Evolutionary conservation across 441 rosid genomes (phyloP), one percentile per base, ranked within the genome.

Genomic region (Pelargonium cotyledonis): DNA sequence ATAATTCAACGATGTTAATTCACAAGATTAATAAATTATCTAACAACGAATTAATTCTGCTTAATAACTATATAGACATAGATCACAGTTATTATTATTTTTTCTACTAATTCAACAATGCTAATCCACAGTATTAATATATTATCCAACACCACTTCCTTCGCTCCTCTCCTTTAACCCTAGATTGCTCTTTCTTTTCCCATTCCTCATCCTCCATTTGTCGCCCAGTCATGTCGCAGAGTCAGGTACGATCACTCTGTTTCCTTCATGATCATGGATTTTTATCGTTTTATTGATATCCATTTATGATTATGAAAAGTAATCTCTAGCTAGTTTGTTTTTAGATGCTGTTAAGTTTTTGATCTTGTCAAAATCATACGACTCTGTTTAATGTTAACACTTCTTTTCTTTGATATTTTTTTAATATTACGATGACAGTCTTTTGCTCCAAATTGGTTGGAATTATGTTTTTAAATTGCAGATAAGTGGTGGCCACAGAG

Each of bases 171-270:
- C 68, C 73, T 79, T 62, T 74, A 60, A 58, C 70, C 75, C 71
- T 74, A 5, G 12, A 69, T 78, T 79, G 76, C 68, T 70, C 80
- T 70, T 72, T 75, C 74, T 15, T 15, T 68, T 68, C 75, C 68
- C 0, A 66, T 69, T 47, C 73, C 31, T 41, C 74, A 2, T 14
- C 73, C 75, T 72, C 65, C 14, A 19, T 62, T 40, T 66, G 74
- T 69, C 73, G 72, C 29, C 41, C 74, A 5, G 62, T 61, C 78
- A 83, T 80, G 85, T 71, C 88, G 74, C 71, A 53, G 47, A 55
- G 80, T 51, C 84, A 81, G 84, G 89, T 83, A 29, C 19, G 4
- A 1, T 66, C 29, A 18, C 65, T 53, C 21, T 21, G 11, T 70
- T 9, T 0, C 41, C 43, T 68, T 53, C 14, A n/a, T n/a, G n/a